Evolutionary conservation across 495 filamentous ascomycete genomes (phyloP), one percentile per base, ranked within the genome.

Genomic region (Cairneyella variabilis): DNA sequence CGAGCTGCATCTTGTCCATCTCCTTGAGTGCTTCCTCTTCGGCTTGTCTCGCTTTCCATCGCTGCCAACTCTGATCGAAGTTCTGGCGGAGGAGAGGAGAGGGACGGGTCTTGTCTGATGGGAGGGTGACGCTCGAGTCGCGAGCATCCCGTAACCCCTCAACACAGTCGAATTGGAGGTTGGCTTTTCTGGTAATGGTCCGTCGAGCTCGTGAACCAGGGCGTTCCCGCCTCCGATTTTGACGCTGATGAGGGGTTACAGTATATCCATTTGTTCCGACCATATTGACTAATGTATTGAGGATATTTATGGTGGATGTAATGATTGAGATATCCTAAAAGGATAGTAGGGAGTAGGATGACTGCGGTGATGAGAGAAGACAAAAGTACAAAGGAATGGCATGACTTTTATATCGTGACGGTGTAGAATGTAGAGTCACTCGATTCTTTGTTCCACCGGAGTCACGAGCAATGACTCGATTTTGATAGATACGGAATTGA

Each of bases 41-140:
- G 3, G 56, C 59, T 36, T 60, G 47, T 7, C 59, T 21, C 1
- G 53, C 62, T 34, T 65, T 62, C 62, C 62, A 65, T 32, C 56
- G 45, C 36, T 53, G 59, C 62, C 62, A 65, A 36, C 50, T 65
- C 32, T 59, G 53, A 32, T 57, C 53, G 34, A 62, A 59, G 54
- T 51, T 62, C 34, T 54, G 60, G 16, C 57, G 56, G 18, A 62
- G 44, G 22, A 62, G 53, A 17, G 62, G 59, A 42, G 62, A 62
- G 8, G 62, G 59, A 10, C 34, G 28, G 26, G 51, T 39, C 32
- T 53, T 50, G 56, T 56, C 58, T 27, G 56, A 56, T n/a, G 58
- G 62, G 5, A 64, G 48, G 23, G 48, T 27, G 1, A 64, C 44
- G 17, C 21, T 30, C 9, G 25, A n/a, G 27, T 64, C 55, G 32